Conservation (phyloP, 2,329 filamentous ascomycete genomes). For the Trichophyton simii region DNA sequence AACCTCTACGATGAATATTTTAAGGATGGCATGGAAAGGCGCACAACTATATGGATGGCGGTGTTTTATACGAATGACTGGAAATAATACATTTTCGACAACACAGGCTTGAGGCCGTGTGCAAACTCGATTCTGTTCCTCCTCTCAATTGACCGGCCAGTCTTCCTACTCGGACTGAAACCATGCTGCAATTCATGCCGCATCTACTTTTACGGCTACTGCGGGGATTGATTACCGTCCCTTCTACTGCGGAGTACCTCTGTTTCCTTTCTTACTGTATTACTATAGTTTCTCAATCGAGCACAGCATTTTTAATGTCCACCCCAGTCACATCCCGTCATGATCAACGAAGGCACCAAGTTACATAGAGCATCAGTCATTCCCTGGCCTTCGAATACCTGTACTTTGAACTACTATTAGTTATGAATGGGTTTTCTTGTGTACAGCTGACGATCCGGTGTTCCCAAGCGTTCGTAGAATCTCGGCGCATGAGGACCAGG, state of each 20-base stretch:
- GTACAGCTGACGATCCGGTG: not conserved
- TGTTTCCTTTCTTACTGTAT: not conserved
- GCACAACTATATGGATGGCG: not conserved
- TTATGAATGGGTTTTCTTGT: not conserved
- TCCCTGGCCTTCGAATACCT: not conserved
- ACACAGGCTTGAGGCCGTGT: not conserved
- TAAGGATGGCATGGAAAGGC: not conserved
- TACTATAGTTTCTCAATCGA: not conserved
- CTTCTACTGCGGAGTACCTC: not conserved
- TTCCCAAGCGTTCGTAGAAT: not conserved
- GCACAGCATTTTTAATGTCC: not conserved
- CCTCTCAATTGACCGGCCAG: not conserved
- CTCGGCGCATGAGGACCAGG: not conserved
- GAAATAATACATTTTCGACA: not conserved
- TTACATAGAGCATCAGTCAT: not conserved
- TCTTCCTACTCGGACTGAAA: not conserved
- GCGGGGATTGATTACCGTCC: not conserved
- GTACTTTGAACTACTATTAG: not conserved
- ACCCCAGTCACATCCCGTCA: not conserved
- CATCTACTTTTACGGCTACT: not conserved
- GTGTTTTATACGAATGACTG: not conserved
- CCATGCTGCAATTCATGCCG: not conserved
- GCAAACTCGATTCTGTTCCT: not conserved
- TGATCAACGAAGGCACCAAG: not conserved
- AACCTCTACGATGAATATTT: constrained; percentile 6